Evolutionary conservation across 2,329 filamentous ascomycete species (phyloP).

Genomic region (Diplodia mutila): DNA sequence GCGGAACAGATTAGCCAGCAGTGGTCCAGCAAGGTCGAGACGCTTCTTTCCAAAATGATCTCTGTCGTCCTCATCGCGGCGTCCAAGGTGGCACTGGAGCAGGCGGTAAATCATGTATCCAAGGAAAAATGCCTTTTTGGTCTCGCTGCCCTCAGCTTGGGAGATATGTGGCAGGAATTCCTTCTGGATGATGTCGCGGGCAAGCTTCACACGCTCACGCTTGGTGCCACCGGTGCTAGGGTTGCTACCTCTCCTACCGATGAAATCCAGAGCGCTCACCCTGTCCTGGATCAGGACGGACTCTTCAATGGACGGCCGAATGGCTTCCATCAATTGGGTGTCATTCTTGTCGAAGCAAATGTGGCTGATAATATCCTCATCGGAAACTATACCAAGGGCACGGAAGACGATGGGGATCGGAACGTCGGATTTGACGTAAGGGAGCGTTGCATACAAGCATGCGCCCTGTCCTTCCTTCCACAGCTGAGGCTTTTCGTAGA

Average conservation of each 20-base stretch:
- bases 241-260: constrained; percentile 77
- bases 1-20: constrained; percentile 95
- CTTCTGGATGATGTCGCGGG: constrained; percentile 93
- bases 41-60: constrained; percentile 99
- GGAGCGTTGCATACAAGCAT: constrained; percentile 86
- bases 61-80: constrained; percentile 92
- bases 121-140: constrained; percentile 94
- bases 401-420: constrained; percentile 96
- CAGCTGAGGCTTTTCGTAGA: constrained; percentile 81
- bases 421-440: constrained; percentile 91
- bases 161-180: constrained; percentile 97
- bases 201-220: constrained; percentile 89
- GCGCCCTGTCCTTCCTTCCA: constrained; percentile 81
- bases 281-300: constrained; percentile 95
- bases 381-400: constrained; percentile 91
- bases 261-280: constrained; percentile 91
- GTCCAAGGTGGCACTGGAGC: constrained; percentile 88
- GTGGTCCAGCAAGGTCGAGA: constrained; percentile 88
- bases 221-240: constrained; percentile 70
- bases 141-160: constrained; percentile 91
- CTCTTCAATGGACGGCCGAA: constrained; percentile 96
- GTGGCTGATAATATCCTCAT: constrained; percentile 96
- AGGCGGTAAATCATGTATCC: constrained; percentile 99
- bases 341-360: constrained; percentile 96
- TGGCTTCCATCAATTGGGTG: constrained; percentile 95